Evolutionary conservation across 306 rosid genomes (phyloP), one percentile per base, ranked within the genome.

Genomic region (Cucurbita moschata): DNA sequence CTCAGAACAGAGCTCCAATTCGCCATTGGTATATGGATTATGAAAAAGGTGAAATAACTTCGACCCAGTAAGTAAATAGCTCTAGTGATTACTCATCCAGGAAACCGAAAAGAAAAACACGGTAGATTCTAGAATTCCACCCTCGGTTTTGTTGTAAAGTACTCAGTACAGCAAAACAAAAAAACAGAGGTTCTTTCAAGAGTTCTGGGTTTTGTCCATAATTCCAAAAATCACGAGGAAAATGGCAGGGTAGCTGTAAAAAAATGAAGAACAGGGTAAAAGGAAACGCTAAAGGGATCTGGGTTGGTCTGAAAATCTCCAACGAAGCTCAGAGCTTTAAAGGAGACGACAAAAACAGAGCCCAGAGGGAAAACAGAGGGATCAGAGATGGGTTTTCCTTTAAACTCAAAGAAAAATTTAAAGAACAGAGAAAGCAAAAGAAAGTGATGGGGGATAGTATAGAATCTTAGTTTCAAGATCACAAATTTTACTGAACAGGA

Each of bases 381-480:
- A 26, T 60, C 79, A 51, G 78, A 75, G 59, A 56, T 54, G 64
- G 55, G 47, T 21, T 39, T 40, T 14, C 44, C 18, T 37, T 60
- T 60, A 26, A 35, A 35, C 39, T 60, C 67, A 65, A 44, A 14
- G 74, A 6, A 59, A 14, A 8, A 38, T 4, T 62, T 4, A 16
- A 47, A 30, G 74, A 15, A 58, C 23, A 71, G 19, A 55, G 56
- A 68, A 55, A 58, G 53, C 65, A 75, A 73, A 79, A 47, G 78
- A 87, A 82, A 85, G 79, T 63, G 78, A 87, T 81, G 85, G 80
- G 75, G 78, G 79, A 38, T 80, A 82, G 78, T 80, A 30, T 80
- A 82, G 83, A 88, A 85, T 87, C 89, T 83, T 80, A 79, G 77
- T 49, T 49, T 40, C 7, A 10, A 43, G 10, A n/a, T 8, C 8